phyloP scores from a whole-genome alignment of 495 filamentous ascomycete genomes.

The Aspergillus leporis region DNA sequence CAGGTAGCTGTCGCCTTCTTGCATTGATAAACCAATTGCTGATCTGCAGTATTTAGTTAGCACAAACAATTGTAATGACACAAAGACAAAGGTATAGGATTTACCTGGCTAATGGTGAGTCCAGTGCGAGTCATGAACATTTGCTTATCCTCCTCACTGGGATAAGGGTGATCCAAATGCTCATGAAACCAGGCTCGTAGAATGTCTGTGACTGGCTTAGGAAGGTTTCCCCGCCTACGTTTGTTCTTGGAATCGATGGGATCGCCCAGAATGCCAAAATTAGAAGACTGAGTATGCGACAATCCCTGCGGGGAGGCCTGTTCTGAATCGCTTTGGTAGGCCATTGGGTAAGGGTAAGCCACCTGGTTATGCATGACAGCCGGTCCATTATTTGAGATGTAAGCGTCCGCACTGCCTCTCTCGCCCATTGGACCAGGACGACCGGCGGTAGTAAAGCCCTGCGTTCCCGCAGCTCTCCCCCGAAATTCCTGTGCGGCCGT shows the following conservation, averaged over 20 bases:
- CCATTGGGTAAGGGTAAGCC: slow-evolving; percentile 34
- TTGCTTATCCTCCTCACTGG: slow-evolving; percentile 88
- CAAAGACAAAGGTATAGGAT: slow-evolving; percentile 10
- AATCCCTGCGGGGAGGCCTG: slow-evolving; percentile 32
- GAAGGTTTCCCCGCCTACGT: slow-evolving; percentile 78
- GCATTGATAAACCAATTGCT: slow-evolving; percentile 98
- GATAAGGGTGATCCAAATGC: slow-evolving; percentile 81
- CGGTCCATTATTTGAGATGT: slow-evolving; percentile 15
- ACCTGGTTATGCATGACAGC: slow-evolving; percentile 33
- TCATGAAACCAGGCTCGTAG: slow-evolving; percentile 77
- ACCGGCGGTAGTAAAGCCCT: slow-evolving; percentile 16
- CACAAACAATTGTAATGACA: slow-evolving; percentile 2
- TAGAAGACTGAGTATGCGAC: slow-evolving; percentile 38
- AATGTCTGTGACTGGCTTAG: slow-evolving; percentile 80
- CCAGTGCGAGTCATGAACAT: slow-evolving; percentile 73
- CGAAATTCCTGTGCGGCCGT: slow-evolving; percentile 32
- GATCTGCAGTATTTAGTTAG: slow-evolving; percentile 53
- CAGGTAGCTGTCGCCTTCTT: slow-evolving; percentile 73
- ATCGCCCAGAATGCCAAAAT: slow-evolving; percentile 49
- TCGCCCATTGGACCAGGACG: slow-evolving; percentile 26
- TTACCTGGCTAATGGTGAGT: slow-evolving; percentile 76
- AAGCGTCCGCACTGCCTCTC: slow-evolving; percentile 30
- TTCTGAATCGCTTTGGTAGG: slow-evolving; percentile 37
- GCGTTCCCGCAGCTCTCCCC: slow-evolving; percentile 14
- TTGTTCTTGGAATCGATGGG: slow-evolving; percentile 50